These are phyloP conservation scores for Huntiella savannae DNA, from an alignment of 2,329 filamentous ascomycete species.

Conservation along the genomic window DNA sequence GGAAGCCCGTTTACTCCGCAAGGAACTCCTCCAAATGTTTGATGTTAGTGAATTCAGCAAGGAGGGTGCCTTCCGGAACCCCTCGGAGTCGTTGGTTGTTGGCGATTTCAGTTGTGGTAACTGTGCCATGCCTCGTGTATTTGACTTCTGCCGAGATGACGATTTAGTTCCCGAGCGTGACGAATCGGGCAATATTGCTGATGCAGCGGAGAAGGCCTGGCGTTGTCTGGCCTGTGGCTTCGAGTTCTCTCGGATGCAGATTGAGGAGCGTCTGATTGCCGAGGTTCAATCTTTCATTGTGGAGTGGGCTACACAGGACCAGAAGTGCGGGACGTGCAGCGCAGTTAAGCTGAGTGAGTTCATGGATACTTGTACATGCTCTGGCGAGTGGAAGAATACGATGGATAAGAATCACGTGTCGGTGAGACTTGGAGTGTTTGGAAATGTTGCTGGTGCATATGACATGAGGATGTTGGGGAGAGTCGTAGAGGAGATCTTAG, in stretches of 20 bases:
- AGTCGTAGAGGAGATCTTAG: constrained; percentile 47
- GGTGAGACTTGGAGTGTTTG: constrained; percentile 48
- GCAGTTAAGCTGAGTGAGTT: constrained; percentile 78
- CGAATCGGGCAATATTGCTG: constrained; percentile 11
- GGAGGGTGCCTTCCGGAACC: constrained; percentile 76
- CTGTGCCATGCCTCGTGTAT: constrained; percentile 73
- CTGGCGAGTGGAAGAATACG: constrained; percentile 63
- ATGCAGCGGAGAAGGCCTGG: constrained; percentile 35
- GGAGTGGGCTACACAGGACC: constrained; percentile 75
- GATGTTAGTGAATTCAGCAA: constrained; percentile 86
- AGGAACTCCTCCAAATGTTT: constrained; percentile 75
- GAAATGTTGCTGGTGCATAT: constrained; percentile 59
- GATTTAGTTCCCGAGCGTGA: constrained; percentile 44
- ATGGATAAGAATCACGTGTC: constrained; percentile 47
- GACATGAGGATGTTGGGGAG: constrained; percentile 61
- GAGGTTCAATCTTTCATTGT: constrained; percentile 57
- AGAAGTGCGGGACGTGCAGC: constrained; percentile 55
- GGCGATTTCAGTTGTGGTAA: constrained; percentile 67
- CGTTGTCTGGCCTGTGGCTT: constrained; percentile 57
- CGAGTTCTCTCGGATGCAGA: constrained; percentile 55
- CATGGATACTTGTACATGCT: constrained; percentile 90
- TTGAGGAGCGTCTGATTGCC: constrained; percentile 68
- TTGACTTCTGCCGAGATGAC: constrained; percentile 84
- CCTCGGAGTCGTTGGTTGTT: constrained; percentile 55
- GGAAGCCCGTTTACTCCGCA: constrained; percentile 72